Evolutionary conservation across 495 filamentous ascomycete species (phyloP), one percentile per base, ranked within the genome.

Genomic region (Paragyromitra xinjiangensis): DNA sequence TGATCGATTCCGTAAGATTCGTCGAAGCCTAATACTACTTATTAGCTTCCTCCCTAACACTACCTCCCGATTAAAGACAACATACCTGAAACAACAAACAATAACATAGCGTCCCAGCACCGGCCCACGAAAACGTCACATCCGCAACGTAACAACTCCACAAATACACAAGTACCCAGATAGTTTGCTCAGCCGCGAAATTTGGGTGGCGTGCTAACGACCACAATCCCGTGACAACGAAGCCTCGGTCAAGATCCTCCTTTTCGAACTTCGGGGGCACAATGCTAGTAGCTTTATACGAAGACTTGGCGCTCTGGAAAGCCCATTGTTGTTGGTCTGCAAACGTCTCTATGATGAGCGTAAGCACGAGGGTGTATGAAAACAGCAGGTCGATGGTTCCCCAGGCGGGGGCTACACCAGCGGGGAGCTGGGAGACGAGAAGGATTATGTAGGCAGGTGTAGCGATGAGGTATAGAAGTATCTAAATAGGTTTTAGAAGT

Each of bases 321-420:
- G 88, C 87, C 96, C 96, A 99, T 83, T 98, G 95, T 82, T 97
- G 93, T 75, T 95, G 90, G 82, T 99, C 96, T 80, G 94, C 93
- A 80, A 96, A 88, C 83, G 86, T 91, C 78, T 95, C 93, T 63
- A 92, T 85, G 9, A 93, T 79, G 5, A 98, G 86, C 45, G 95
- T 88, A 56, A 87, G 87, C 66, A 97, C 85, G 67, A 94, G 84
- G 29, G 86, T 82, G 62, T 90, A 86, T 12, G 92, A 87, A 85
- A 93, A 94, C 34, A 89, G 79, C 44, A 92, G 77, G 83, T 98
- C 96, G 24, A 87, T 83, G 1, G 85, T 84, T 40, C 86, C 85
- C 75, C 90, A 88, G 14, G 80, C 50, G 58, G 87, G 81, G 50
- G 78, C 58, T 37, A 81, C 81, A 11, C 82, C 80, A 55, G 85